Evolutionary conservation across 1,139 yeast genomes (phyloP), one percentile per base, ranked within the genome.

Genomic region (Yamadazyma blattariae): DNA sequence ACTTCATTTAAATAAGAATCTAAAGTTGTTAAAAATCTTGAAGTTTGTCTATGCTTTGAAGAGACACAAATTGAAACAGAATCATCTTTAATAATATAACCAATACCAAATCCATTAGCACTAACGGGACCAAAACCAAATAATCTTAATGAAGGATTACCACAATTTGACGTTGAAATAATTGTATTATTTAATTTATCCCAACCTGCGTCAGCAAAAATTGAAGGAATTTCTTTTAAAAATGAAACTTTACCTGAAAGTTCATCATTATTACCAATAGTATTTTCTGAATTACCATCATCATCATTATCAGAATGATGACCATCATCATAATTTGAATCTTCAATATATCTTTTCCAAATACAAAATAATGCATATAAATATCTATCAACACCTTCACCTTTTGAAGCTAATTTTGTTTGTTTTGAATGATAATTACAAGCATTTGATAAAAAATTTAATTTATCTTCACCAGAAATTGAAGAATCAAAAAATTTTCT

Each of bases 111-210:
- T 12, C 97, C 97, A 51, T 84, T 88, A 16, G 94, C 81, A 23
- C 88, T 76, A 6, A 86, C 90, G 3, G 96, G 97, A 5, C 97
- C 97, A 61, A 89, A 89, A 0, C 96, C 97, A 62, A 89, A 89
- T 42, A 84, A 73, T 48, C 90, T 76, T 44, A 89, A 70, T 1
- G 96, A 78, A 6, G 96, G 95, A 56, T 89, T 89, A 37, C 96
- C 96, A 52, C 76, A 70, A 40, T 62, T 60, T 4, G 67, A 68
- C 7, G 74, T 68, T 7, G 74, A 67, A 13, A 69, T 51, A n/a
- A 68, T 52, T 1, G 75, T 67, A 42, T 65, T 66, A 48, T 87
- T 87, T 40, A 89, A 64, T 55, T 65, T 67, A 42, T 69, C 74
- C 75, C 75, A 70, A 22, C 67, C 95, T 9, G 78, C 68, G 59